Conservation (phyloP, 2,329 filamentous ascomycete genomes). For the Penicillium sp. region DNA sequence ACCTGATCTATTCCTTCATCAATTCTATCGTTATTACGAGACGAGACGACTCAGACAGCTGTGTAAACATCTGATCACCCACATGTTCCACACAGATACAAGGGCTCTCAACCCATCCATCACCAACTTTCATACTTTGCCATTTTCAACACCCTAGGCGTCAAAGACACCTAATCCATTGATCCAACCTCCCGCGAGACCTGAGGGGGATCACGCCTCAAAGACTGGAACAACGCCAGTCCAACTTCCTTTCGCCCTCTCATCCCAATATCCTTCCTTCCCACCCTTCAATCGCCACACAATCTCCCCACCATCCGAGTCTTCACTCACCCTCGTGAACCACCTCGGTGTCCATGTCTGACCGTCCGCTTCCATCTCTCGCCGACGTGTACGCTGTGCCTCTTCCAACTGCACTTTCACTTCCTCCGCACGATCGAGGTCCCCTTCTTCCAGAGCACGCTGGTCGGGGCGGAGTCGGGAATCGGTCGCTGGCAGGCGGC, state of each 20-base stretch:
- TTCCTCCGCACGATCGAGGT: conserved; percentile 74
- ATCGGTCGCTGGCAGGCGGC: conserved; percentile 72
- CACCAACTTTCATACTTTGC: no score
- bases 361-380: conserved; percentile 67
- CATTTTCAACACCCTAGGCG: no score
- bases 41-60: no score
- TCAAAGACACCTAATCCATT: neutral
- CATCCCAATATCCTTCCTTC: conserved; percentile 91
- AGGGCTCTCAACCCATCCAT: no score
- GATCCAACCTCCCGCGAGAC: neutral
- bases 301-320: conserved; percentile 38
- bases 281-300: conserved; percentile 67
- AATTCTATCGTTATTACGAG: no score
- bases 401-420: conserved; percentile 83
- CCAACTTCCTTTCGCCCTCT: conserved; percentile 65
- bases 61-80: no score
- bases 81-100: no score
- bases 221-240: conserved; percentile 52
- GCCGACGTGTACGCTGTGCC: conserved; percentile 67
- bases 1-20: no score
- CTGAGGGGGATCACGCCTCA: conserved; percentile 18
- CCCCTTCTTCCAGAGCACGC: conserved; percentile 72
- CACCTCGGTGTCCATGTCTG: conserved; percentile 70
- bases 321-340: conserved; percentile 64
- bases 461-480: conserved; percentile 81